These are phyloP conservation scores for Lumnitzera racemosa DNA, from an alignment of 345 rosid species.

Conservation along the genomic window DNA sequence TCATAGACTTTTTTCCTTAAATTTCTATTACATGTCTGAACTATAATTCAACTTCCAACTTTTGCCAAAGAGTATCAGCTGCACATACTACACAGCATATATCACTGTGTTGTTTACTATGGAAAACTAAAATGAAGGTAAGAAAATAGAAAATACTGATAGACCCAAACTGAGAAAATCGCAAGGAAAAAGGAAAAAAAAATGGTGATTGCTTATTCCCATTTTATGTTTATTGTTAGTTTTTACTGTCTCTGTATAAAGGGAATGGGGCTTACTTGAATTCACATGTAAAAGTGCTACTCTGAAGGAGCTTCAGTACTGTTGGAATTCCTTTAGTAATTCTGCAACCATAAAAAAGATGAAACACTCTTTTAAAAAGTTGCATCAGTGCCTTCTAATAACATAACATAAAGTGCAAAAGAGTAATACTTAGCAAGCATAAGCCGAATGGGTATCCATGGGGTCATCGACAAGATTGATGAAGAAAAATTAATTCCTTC, in stretches of 20 bases:
- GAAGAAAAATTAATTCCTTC: slow-evolving; percentile 65
- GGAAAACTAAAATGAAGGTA: too few relatives aligned
- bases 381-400: background rate
- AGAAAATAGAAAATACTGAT: too few relatives aligned
- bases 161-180: too few relatives aligned
- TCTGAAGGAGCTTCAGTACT: slow-evolving; percentile 49
- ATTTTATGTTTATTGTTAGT: too few relatives aligned
- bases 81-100: too few relatives aligned
- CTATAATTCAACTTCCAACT: too few relatives aligned
- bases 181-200: too few relatives aligned
- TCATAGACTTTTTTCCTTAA: too few relatives aligned
- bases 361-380: slow-evolving; percentile 9
- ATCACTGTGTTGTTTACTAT: too few relatives aligned
- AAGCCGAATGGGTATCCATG: slow-evolving; percentile 83
- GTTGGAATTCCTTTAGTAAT: slow-evolving; percentile 65
- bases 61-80: too few relatives aligned
- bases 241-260: background rate
- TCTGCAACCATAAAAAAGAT: slow-evolving; percentile 28
- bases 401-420: background rate
- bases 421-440: slow-evolving; percentile 81
- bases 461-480: slow-evolving; percentile 65
- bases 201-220: too few relatives aligned
- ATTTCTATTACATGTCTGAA: too few relatives aligned
- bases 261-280: slow-evolving; percentile 46
- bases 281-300: slow-evolving; percentile 77